Evolutionary conservation across 169 alveolate species (phyloP), one percentile per base, ranked within the genome.

Genomic region (Babesia ovis): DNA sequence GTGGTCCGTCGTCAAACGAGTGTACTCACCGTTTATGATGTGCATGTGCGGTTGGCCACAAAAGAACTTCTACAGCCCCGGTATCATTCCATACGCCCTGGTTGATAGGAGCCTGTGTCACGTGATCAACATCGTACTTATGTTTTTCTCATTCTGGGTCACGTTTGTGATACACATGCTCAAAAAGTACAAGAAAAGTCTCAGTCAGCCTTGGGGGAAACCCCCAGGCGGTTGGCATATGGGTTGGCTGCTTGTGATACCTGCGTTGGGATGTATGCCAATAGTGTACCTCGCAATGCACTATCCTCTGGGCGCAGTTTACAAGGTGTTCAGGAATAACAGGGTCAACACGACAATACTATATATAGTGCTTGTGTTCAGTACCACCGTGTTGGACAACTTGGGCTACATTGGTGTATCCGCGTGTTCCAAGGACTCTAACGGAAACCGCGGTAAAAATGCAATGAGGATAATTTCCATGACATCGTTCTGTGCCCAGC

Each of bases 161-260:
- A 56, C 83, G 25, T 59, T 72, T 22, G 14, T 50, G 1, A 58
- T 72, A 23, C 71, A 56, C 51, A 25, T 60, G 20, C 4, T 72
- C 27, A 72, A 59, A 48, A 14, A 22, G 34, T 9, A 34, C n/a
- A 23, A 18, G 32, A 25, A 45, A 23, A 56, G 67, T 31, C 37
- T 72, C 6, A 72, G 71, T 53, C 25, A 23, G 64, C 71, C 55
- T 18, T 72, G 83, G 83, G 70, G 70, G 16, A n/a, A 11, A 23
- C 55, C 70, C 4, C 70, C 70, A 8, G 9, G 16, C 4, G 70
- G 70, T 8, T 59, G 70, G 70, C 70, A 59, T 39, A 6, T 59
- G 8, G 20, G 20, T 8, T 59, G 70, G 70, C 29, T 59, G 48
- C 11, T 25, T 22, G 29, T 59, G 57, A 37, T 59, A 18, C 70